Evolutionary conservation across 2,329 filamentous ascomycete genomes (phyloP).

Genomic region (Chrysoporthe puriensis): DNA sequence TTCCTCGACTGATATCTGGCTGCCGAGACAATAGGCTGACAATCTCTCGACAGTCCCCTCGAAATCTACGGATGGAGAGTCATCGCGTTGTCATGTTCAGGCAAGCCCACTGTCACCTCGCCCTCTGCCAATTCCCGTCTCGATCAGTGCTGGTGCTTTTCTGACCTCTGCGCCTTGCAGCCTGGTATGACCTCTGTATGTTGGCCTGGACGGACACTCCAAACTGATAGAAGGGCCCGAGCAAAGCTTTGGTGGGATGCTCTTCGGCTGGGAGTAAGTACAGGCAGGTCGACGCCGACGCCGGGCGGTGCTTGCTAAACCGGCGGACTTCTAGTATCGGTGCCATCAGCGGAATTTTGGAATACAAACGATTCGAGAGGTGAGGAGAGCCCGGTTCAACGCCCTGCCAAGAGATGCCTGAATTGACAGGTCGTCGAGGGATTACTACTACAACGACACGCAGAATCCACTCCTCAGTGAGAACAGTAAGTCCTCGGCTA

Average conservation of each 20-base stretch:
- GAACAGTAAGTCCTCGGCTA: constrained; percentile 45
- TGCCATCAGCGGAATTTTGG: constrained; percentile 68
- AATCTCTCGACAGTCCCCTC: constrained; percentile 44
- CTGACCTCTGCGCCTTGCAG: neutral
- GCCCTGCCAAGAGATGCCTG: neutral
- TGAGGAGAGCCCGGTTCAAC: neutral
- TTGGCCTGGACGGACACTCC: no score
- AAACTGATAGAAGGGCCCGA: neutral
- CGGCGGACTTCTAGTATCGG: constrained; percentile 52
- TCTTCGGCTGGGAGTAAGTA: constrained; percentile 48
- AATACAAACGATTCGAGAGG: constrained; percentile 15
- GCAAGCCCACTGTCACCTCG: constrained; percentile 36
- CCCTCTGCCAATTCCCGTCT: neutral
- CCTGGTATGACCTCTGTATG: constrained; percentile 10
- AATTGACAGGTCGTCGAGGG: constrained; percentile 38
- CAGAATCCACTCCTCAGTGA: constrained; percentile 41
- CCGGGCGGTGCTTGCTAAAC: constrained; percentile 42
- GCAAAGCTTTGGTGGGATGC: constrained; percentile 63
- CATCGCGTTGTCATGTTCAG: constrained; percentile 63
- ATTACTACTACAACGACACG: constrained; percentile 14
- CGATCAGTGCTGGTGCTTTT: neutral
- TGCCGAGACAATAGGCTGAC: neutral
- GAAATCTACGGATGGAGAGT: constrained; percentile 74
- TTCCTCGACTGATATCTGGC: neutral
- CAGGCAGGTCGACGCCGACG: constrained; percentile 6